These are phyloP conservation scores for Celoporthe dispersa DNA, from an alignment of 2,329 filamentous ascomycete genomes.

Conservation along the genomic window DNA sequence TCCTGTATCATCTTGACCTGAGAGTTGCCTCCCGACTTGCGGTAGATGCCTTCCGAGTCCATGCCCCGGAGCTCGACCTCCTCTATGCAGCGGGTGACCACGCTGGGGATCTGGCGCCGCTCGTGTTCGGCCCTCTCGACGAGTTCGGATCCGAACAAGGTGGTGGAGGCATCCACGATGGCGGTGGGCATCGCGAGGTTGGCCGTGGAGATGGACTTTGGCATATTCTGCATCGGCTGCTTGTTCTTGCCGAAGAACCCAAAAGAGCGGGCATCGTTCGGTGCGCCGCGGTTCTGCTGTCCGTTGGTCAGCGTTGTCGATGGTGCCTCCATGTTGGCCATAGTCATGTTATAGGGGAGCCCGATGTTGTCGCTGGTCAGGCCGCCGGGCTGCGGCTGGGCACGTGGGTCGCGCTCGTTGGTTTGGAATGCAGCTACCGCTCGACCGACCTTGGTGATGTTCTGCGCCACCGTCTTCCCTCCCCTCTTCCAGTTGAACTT, in stretches of 20 bases:
- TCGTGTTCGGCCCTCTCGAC: constrained; percentile 85
- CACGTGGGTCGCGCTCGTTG: constrained; percentile 28
- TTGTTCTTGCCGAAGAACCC: constrained; percentile 69
- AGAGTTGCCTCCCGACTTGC: constrained; percentile 92
- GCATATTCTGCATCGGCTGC: constrained; percentile 43
- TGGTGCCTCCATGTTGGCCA: constrained; percentile 57
- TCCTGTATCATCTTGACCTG: constrained; percentile 90
- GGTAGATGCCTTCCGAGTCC: constrained; percentile 96
- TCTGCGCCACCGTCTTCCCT: constrained; percentile 90
- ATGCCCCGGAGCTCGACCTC: constrained; percentile 96
- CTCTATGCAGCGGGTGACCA: constrained; percentile 92
- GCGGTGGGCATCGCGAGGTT: constrained; percentile 44
- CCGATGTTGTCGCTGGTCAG: constrained; percentile 68
- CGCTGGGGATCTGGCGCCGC: constrained; percentile 83
- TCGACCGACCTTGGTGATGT: constrained; percentile 91
- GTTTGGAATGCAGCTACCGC: constrained; percentile 75
- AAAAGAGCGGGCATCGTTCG: constrained; percentile 61
- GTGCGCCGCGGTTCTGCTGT: constrained; percentile 36
- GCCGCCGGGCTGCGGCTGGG: constrained; percentile 49
- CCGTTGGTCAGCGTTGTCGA: constrained; percentile 34
- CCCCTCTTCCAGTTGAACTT: constrained; percentile 99
- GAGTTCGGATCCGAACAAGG: constrained; percentile 88
- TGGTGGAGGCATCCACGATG: constrained; percentile 57
- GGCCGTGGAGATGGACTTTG: constrained; percentile 54
- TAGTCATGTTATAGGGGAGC: constrained; percentile 72